Base-by-base conservation (phyloP, 441 rosid species). In the Eutrema salsugineum region DNA sequence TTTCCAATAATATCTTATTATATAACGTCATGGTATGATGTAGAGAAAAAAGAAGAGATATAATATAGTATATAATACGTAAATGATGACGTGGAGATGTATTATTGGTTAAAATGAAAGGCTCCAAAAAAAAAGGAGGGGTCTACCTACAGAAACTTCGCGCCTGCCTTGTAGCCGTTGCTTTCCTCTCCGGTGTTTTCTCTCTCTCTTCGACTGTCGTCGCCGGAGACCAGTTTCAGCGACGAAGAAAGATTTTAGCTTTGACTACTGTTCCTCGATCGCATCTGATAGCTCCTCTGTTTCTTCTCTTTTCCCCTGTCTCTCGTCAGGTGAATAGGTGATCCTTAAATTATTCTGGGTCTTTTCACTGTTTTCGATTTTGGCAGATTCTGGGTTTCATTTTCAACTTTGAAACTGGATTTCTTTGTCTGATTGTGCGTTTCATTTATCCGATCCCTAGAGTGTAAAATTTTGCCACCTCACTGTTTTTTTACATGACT, bases 301-400 rank as follows among this genome's bases (percentile, higher is more conserved):
- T 60, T 54, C 68, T 68, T n/a, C 39, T 66, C 60, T 61, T 28
- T 50, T 53, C 30, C 53, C 69, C 51, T 47, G 56, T 78, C 46
- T 30, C 35, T 70, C 73, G 22, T 66, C 75, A 62, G 82, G 83
- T 81, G 48, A 33, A 63, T 72, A 62, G 82, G 83, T 81, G 48
- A 33, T 46, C 11, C 27, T 59, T 15, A 7, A 11, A 11, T 0
- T 15, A 4, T 62, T 44, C 16, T 27, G 35, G 22, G 59, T 60
- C 43, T 62, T 36, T 50, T 15, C 27, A 33, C 43, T 75, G 43
- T 70, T 64, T 39, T 22, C 58, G 16, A 10, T 46, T 49, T 51
- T 48, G 28, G 17, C 27, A 42, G 43, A 32, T 70, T 62, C 38
- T 71, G 64, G 42, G 66, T 44, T 54, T 61, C 16, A 1, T 16